Evolutionary conservation across 2,329 filamentous ascomycete species (phyloP), one percentile per base, ranked within the genome.

Genomic region (Eurotiales sp.): DNA sequence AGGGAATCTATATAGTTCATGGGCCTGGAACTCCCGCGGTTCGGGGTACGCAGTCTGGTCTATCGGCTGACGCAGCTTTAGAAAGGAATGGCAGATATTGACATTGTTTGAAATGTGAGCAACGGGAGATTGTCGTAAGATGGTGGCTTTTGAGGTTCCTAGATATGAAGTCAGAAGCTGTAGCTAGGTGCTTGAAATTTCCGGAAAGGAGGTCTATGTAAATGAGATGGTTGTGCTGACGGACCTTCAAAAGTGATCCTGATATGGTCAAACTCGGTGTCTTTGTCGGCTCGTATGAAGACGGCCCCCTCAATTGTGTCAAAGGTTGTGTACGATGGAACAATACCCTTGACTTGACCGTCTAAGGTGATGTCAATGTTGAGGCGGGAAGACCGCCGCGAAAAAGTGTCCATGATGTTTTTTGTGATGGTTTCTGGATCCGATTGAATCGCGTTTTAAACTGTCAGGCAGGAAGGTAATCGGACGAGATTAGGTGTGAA

Each of bases 51-150:
- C 64, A 14, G 69, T 61, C 2, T 77, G 64, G 37, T 77, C 64
- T 30, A 84, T 77, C 3, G 84, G 84, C 61, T 86, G 83, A 52
- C 73, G 74, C 23, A 87, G 73, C 54, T 79, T 81, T 30, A 87
- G 68, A 59, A 86, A 87, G 15, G 76, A 77, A 54, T 85, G 82
- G 43, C 72, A 74, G 19, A 81, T 79, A 55, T 80, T 78, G 17
- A 77, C 76, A 14, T 77, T 75, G 40, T 77, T 77, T 15, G 76
- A 74, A 46, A 80, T 72, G 27, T 79, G 73, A 3, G 79, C 72
- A 5, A 77, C 70, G 3, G 74, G 71, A 3, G 74, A 74, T 37
- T 80, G 66, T 47, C 77, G 77, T 59, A 85, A 82, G 23, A 85
- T 76, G 22, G 69, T 76, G 3, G 77, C 79, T 53, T 73, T 72